Evolutionary conservation across 2,329 filamentous ascomycete species (phyloP).

Genomic region (Aspergillus awamori): DNA sequence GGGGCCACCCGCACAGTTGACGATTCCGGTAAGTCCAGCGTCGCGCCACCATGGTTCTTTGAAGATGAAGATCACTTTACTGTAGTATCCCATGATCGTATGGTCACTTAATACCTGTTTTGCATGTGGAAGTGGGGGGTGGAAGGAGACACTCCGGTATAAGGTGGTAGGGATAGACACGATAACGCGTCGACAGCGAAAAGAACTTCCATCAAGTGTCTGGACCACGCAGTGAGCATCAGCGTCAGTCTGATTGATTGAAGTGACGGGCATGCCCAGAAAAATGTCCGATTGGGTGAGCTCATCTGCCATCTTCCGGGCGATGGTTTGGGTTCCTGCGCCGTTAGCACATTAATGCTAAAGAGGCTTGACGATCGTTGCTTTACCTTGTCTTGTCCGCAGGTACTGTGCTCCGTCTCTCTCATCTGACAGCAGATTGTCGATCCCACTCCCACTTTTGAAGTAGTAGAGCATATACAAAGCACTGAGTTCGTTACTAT

Average conservation of each 20-base stretch:
- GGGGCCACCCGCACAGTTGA: conserved; percentile 51
- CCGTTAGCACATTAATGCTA: background rate
- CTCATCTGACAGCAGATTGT: background rate
- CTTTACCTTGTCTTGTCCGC: background rate
- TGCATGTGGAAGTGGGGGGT: conserved; percentile 47
- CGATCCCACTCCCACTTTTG: background rate
- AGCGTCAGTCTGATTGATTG: background rate
- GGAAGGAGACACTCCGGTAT: conserved; percentile 51
- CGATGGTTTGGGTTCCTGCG: conserved; percentile 1
- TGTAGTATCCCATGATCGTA: conserved; percentile 51
- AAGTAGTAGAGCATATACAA: background rate
- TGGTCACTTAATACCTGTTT: conserved; percentile 43
- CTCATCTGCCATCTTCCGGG: background rate
- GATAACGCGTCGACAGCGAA: conserved; percentile 42
- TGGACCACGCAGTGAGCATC: background rate
- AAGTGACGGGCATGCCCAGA: background rate
- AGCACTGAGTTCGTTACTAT: background rate
- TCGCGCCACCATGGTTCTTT: conserved; percentile 50
- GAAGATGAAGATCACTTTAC: conserved; percentile 54
- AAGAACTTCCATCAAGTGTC: background rate
- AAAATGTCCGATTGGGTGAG: background rate
- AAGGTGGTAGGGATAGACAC: conserved; percentile 53
- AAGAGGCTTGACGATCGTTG: background rate
- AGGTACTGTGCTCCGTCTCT: background rate
- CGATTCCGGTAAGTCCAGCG: conserved; percentile 49